phyloP scores from a whole-genome alignment of 345 rosid species.

The Aquilaria malaccensis region DNA sequence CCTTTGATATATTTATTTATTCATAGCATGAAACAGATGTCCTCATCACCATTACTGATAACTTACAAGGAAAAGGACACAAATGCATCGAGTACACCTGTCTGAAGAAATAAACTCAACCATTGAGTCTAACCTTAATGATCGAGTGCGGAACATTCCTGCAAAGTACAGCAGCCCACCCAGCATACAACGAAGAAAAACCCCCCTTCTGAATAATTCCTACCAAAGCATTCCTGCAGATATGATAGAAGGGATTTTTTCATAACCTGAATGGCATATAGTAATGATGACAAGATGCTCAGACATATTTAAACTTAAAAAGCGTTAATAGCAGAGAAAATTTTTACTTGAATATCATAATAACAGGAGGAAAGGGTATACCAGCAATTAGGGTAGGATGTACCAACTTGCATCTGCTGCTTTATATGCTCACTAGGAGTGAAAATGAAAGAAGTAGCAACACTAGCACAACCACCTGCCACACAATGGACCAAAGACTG shows the following conservation, averaged over 20 bases:
- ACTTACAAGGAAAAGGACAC: constrained; percentile 1
- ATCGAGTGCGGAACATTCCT: constrained; percentile 92
- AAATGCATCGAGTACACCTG: background rate
- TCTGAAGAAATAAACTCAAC: background rate
- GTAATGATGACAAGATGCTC: too few relatives aligned
- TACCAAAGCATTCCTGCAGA: constrained; percentile 63
- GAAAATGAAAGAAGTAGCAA: constrained; percentile 85
- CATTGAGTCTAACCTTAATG: constrained; percentile 50
- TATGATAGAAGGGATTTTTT: background rate
- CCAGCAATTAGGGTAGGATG: constrained; percentile 82
- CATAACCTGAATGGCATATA: background rate
- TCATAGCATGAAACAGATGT: background rate
- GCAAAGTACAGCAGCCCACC: constrained; percentile 96
- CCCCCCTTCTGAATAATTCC: constrained; percentile 78
- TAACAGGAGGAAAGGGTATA: constrained; percentile 17
- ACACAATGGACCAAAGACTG: constrained; percentile 68
- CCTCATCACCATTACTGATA: constrained; percentile 3
- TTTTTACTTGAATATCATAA: background rate
- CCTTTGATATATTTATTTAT: too few relatives aligned
- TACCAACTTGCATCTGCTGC: constrained; percentile 98
- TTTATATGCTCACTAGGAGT: constrained; percentile 88
- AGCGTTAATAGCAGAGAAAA: background rate
- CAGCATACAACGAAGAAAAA: constrained; percentile 70
- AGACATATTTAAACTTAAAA: background rate
- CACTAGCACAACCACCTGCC: constrained; percentile 91